phyloP scores from a whole-genome alignment of 208 protist species.

The Trypanosoma lewisi region DNA sequence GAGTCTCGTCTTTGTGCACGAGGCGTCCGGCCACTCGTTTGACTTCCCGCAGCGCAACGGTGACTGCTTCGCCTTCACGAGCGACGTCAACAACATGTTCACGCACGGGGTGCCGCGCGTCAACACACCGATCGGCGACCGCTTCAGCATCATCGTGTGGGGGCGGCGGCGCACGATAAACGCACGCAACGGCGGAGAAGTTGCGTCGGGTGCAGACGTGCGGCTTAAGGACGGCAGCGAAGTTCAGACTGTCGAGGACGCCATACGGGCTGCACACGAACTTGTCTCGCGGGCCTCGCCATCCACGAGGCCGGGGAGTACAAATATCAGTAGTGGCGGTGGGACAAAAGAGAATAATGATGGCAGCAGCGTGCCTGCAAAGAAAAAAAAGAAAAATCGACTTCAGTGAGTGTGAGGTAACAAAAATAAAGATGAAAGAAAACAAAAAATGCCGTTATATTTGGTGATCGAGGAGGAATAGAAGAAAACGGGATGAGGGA shows the following conservation, averaged over 20 bases:
- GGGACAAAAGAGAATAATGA: not conserved
- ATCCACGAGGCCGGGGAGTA: not conserved
- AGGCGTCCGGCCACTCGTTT: constrained; percentile 79
- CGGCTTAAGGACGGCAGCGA: constrained; percentile 21
- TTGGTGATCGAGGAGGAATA: too few species aligned
- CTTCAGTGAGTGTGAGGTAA: constrained; percentile 47
- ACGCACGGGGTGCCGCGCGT: constrained; percentile 89
- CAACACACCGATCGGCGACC: constrained; percentile 58
- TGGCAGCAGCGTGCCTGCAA: not conserved
- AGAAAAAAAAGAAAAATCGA: constrained; percentile 77
- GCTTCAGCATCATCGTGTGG: constrained; percentile 92
- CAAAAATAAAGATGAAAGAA: constrained; percentile 1
- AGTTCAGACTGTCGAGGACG: constrained; percentile 66
- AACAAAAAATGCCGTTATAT: too few species aligned
- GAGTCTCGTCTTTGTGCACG: constrained; percentile 87
- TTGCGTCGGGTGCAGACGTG: constrained; percentile 13
- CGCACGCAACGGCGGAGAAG: constrained; percentile 77
- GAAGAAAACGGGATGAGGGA: not conserved
- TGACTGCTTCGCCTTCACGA: constrained; percentile 92
- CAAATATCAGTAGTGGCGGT: not conserved
- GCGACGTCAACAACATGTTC: constrained; percentile 85
- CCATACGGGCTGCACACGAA: constrained; percentile 53
- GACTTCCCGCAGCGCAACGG: constrained; percentile 90
- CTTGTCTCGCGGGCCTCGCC: constrained; percentile 42
- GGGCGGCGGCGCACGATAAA: constrained; percentile 71